phyloP scores from a whole-genome alignment of 192 early-diverging fungal genomes.

The Podochytrium sp. region DNA sequence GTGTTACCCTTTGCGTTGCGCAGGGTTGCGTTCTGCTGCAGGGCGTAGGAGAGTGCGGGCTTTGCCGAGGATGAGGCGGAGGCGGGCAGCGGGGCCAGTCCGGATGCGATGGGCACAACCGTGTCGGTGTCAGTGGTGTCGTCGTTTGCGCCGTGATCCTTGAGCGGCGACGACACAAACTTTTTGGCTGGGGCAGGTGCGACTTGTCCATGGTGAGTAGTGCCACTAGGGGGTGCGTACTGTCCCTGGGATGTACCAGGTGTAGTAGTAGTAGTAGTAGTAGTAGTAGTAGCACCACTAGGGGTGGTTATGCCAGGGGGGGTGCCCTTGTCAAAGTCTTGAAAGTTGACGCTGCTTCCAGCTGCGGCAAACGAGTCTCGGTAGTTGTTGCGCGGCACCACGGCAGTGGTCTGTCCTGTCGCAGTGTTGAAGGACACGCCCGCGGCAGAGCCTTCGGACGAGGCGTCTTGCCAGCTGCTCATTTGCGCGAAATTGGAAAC shows the following conservation, averaged over 20 bases:
- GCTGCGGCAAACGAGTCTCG: neutral
- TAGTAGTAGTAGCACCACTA: too few species aligned
- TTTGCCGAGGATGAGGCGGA: neutral
- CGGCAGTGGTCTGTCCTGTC: neutral
- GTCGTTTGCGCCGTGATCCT: neutral
- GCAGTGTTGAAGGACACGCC: conserved; percentile 11
- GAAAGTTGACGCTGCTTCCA: neutral
- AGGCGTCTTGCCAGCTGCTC: conserved; percentile 16
- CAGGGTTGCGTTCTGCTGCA: neutral
- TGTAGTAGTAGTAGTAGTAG: neutral
- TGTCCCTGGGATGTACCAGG: too few species aligned
- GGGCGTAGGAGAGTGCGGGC: neutral
- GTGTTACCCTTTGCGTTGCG: neutral
- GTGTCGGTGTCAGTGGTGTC: neutral
- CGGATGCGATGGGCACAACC: neutral
- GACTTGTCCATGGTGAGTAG: too few species aligned
- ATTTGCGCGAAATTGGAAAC: too few species aligned
- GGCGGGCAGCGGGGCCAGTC: too few species aligned
- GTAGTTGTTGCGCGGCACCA: neutral
- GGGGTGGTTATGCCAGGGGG: neutral
- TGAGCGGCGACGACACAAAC: conserved; percentile 18
- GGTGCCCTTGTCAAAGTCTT: neutral
- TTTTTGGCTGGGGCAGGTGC: neutral
- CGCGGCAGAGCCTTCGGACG: neutral
- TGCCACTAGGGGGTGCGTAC: too few species aligned